Conservation (phyloP, 2,329 filamentous ascomycete species). For the Colletotrichum sp. region DNA sequence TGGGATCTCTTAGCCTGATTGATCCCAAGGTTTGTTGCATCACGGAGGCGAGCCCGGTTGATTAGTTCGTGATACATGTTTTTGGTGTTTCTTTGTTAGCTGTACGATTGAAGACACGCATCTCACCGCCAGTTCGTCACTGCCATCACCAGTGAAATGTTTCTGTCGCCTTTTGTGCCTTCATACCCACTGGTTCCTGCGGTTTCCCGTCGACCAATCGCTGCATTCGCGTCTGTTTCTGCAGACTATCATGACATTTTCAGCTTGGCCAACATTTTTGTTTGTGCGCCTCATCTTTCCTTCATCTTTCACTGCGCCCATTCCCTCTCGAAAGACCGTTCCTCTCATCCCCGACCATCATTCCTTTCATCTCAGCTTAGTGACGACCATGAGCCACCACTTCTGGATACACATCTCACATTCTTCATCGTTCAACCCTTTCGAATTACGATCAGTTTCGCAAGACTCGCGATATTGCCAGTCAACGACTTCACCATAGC, state of each 20-base stretch:
- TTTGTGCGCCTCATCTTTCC: neutral
- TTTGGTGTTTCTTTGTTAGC: neutral
- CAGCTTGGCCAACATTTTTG: neutral
- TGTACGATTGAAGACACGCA: neutral
- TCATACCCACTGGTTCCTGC: neutral
- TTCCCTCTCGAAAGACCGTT: neutral
- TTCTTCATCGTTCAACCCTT: neutral
- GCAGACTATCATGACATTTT: neutral
- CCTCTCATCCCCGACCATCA: neutral
- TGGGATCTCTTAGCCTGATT: neutral
- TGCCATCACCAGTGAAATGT: neutral
- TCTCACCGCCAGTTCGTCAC: neutral
- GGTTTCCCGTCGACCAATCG: neutral
- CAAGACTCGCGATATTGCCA: neutral
- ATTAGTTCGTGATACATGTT: neutral
- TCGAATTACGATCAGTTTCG: neutral
- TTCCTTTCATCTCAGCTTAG: neutral
- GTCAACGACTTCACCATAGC: neutral
- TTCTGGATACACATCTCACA: neutral
- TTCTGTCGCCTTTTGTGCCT: neutral
- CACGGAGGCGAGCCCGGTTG: neutral
- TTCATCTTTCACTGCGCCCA: neutral
- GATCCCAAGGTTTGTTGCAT: neutral
- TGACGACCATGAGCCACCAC: neutral
- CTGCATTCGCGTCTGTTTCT: neutral